Evolutionary conservation across 2,329 filamentous ascomycete species (phyloP).

Genomic region (Waltergamsia citrina): DNA sequence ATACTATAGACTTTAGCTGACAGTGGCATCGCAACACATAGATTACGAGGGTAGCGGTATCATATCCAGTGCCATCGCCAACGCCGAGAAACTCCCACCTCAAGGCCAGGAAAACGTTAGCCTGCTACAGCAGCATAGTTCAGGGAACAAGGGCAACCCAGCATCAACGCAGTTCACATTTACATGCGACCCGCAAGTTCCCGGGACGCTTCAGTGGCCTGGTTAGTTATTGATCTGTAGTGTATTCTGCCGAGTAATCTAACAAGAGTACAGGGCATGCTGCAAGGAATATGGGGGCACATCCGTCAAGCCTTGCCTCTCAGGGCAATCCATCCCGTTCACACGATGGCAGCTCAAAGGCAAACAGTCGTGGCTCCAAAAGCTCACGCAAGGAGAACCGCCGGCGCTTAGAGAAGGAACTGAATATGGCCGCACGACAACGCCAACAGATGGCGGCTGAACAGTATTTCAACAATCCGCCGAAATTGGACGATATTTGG

Average conservation of each 20-base stretch:
- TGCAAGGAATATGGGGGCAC: not conserved
- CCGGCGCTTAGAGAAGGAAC: slow-evolving; percentile 59
- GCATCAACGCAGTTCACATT: slow-evolving; percentile 91
- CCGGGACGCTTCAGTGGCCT: slow-evolving; percentile 69
- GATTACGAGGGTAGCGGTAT: slow-evolving; percentile 48
- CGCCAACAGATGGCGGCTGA: slow-evolving; percentile 71
- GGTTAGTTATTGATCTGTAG: slow-evolving; percentile 27
- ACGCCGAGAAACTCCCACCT: slow-evolving; percentile 62
- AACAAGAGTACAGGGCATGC: not conserved
- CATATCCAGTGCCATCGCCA: slow-evolving; percentile 86
- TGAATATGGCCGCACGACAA: slow-evolving; percentile 64
- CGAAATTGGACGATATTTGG: slow-evolving; percentile 67
- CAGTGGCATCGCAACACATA: not conserved
- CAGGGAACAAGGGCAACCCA: slow-evolving; percentile 49
- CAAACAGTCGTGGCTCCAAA: too few species aligned
- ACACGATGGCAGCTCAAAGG: not conserved
- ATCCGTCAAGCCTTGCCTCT: not conserved
- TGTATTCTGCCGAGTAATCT: not conserved
- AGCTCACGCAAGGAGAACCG: slow-evolving; percentile 46
- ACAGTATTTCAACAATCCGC: slow-evolving; percentile 66
- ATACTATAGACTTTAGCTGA: not conserved
- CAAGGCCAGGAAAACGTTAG: slow-evolving; percentile 71
- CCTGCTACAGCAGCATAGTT: slow-evolving; percentile 59
- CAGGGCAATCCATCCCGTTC: not conserved
- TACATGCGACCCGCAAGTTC: slow-evolving; percentile 83